Base-by-base conservation (phyloP, 208 protist genomes). In the Acanthamoeba sp. region DNA sequence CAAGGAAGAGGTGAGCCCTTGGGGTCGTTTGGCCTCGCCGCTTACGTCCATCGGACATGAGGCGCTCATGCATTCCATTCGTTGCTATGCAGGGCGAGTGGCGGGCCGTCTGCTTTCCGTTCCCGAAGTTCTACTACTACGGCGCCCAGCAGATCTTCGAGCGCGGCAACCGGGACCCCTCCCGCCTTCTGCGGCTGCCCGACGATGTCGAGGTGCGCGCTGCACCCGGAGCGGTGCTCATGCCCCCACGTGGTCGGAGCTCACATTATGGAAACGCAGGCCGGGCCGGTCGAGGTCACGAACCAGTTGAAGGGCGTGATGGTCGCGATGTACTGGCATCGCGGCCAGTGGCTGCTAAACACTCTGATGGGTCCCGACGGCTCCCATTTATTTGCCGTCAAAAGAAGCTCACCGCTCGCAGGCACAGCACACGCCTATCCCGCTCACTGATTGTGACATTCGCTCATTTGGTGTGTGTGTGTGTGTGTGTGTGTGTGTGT, bases 51-150 rank as follows among this genome's bases (percentile, higher is more conserved):
- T 71, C 6, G 20, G 27, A 6, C 9, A 32, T 62, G 55, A 1
- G 22, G 55, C 20, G 55, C 29, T 62, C 55, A 62, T 20, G 20
- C 2, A 73, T 12, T 6, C n/a, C 27, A 10, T 71, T 36, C 36
- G 20, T 76, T 10, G 45, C 18, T 52, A 20, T 52, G 66, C 66
- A 76, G 66, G 66, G 66, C n/a, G 66, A 76, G 36, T 76, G 66
- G 66, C n/a, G 36, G n/a, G 66, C n/a, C 7, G 66, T n/a, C 12
- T 76, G 66, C 66, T 76, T 42, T 38, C 66, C 66, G 32, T 76
- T 76, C 36, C 66, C 66, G 29, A 76, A 76, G 66, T 76, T 76
- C 66, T 76, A 76, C 29, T 76, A 76, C 66, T 38, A 76, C 66
- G 66, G 22, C n/a, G 22, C 66, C 1, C 66, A 76, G 66, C 66